Base-by-base conservation (phyloP, 345 rosid species). In the Lagerstroemia speciosa region DNA sequence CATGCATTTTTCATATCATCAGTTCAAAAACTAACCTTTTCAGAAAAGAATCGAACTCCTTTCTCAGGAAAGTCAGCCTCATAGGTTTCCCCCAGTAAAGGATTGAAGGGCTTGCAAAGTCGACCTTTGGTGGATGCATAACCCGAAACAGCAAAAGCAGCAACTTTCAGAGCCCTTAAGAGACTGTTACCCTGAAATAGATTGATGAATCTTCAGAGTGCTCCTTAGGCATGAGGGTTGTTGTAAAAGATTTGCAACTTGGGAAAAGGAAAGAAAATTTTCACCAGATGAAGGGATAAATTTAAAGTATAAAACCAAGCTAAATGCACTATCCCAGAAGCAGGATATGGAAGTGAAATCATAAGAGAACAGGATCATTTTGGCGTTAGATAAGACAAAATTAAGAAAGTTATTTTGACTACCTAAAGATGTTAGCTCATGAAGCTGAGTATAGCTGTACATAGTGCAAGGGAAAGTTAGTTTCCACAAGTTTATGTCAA, bases 121-220 rank as follows among this genome's bases (percentile, higher is more conserved):
- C 99, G 84, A 41, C 98, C 93, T 76, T 91, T 92, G 27, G 99
- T 83, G 45, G 97, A 91, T 74, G 98, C 95, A 76, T 94, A 94
- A 45, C 96, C 99, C 72, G 99, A 94, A 67, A 88, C 93, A 22
- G 99, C 98, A 83, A 94, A 94, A 31, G 99, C 98, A 69, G 98
- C 93, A 81, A 94, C 98, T 69, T 88, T 69, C 65, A 94, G 77
- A 76, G 83, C 83, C 81, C 99, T 87, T 50, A 82, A 65, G 58
- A 91, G 85, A 73, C 87, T 79, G 75, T 94, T 84, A n/a, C 97
- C 99, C 99, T 94, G 68, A 38, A 9, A 38, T 8, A 20, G 20
- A 41, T 40, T 24, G 24, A 24, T 33, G 6, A 10, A 40, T 64
- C 66, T 64, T 62, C 66, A 62, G 14, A 62, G 22, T 10, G 41